Evolutionary conservation across 345 rosid genomes (phyloP), one percentile per base, ranked within the genome.

Genomic region (Sonneratia caseolaris): DNA sequence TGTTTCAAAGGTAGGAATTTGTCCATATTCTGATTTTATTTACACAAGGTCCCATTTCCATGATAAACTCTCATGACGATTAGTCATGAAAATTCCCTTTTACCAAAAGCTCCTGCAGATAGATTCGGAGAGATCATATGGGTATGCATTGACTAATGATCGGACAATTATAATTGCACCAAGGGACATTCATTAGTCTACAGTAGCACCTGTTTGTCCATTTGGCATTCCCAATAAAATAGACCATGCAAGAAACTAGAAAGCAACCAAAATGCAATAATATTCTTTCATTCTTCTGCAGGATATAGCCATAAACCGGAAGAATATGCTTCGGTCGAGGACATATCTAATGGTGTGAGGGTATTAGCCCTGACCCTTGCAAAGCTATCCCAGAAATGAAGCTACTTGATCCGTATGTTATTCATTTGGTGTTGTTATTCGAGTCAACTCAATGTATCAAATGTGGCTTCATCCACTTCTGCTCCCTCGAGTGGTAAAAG

Each of bases 281-380:
- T 10, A 11, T 3, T 35, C 1, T 27, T 13, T 5, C 38, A 21
- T 42, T 22, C 7, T 21, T 3, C 3, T 74, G 85, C 86, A 94
- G 96, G 98, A 66, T 94, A 89, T 71, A 94, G 97, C 82, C 98
- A 94, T 82, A 94, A 84, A 74, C 97, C 97, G 61, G 98, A 91
- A 84, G 98, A 89, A 78, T 84, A 78, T 73, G 85, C 97, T 36
- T 84, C 95, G 35, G 77, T 72, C 49, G 74, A 84, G 74, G 91
- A 89, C 75, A 83, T 94, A 69, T 82, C 83, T 37, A 94, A 91
- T 74, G 98, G 97, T 70, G 95, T 94, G 18, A 89, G 82, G 79
- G 94, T 85, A 55, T 81, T 94, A 71, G 90, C 98, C 4, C 78
- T 91, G 68, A 81, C 91, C 32, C 83, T 94, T 0, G 95, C 93